phyloP scores from a whole-genome alignment of 768 basidiomycete genomes.

The Trametopsis cervina region DNA sequence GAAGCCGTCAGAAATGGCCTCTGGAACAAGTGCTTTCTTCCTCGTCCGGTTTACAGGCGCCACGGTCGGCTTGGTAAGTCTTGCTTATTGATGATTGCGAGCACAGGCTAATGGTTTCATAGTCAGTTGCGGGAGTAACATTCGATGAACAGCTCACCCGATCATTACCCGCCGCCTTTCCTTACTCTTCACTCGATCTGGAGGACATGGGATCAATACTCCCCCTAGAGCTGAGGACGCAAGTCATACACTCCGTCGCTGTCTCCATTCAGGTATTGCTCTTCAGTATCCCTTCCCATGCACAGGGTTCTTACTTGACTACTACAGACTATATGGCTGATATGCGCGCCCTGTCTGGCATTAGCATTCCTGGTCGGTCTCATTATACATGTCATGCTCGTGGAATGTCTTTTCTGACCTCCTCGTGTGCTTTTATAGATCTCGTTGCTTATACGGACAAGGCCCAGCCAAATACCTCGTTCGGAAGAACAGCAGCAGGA shows the following conservation, averaged over 20 bases:
- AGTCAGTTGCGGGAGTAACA: conserved; percentile 75
- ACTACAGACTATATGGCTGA: conserved; percentile 60
- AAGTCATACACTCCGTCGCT: conserved; percentile 48
- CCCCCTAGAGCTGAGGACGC: conserved; percentile 36
- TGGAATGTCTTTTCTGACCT: conserved; percentile 7
- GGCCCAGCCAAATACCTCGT: background rate
- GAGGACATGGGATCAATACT: conserved; percentile 40
- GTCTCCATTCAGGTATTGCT: conserved; percentile 51
- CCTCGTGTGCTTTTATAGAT: conserved; percentile 15
- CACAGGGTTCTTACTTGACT: conserved; percentile 5
- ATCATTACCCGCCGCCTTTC: conserved; percentile 42
- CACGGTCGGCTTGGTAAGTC: conserved; percentile 68
- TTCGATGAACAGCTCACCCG: conserved; percentile 49
- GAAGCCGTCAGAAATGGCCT: conserved; percentile 59
- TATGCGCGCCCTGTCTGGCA: conserved; percentile 64
- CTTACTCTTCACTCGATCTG: conserved; percentile 46
- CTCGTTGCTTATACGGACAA: conserved; percentile 22
- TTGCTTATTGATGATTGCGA: conserved; percentile 1
- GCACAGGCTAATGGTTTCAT: conserved; percentile 12
- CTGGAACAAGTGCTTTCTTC: conserved; percentile 83
- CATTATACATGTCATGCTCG: conserved; percentile 5
- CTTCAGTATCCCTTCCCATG: background rate
- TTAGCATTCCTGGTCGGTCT: conserved; percentile 52
- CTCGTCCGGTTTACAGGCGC: conserved; percentile 83
- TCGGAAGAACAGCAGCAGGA: background rate